phyloP scores from a whole-genome alignment of 2,329 filamentous ascomycete species.

The Aspergillus sp. region DNA sequence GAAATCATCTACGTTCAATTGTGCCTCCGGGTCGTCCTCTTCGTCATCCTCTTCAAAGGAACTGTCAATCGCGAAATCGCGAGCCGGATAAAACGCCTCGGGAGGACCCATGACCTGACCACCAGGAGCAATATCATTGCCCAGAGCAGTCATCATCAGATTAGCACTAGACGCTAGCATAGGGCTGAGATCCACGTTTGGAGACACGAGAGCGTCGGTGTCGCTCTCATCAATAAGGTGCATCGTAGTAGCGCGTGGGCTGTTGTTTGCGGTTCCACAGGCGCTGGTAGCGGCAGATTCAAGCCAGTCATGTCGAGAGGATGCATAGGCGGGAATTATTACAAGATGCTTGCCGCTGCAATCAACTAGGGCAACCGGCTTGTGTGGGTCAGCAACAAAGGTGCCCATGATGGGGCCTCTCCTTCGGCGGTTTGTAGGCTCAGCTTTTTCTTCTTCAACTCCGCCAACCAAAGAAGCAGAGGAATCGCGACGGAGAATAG shows the following conservation, averaged over 20 bases:
- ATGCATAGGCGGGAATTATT: slow-evolving; percentile 49
- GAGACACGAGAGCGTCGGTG: slow-evolving; percentile 42
- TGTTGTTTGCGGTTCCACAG: slow-evolving; percentile 44
- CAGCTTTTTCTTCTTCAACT: slow-evolving; percentile 40
- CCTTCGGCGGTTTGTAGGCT: slow-evolving; percentile 37
- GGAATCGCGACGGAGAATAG: slow-evolving; percentile 52
- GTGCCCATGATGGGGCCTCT: slow-evolving; percentile 49
- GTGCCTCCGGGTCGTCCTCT: slow-evolving; percentile 64
- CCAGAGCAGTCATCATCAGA: slow-evolving; percentile 75
- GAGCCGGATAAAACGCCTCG: slow-evolving; percentile 73
- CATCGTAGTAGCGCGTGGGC: slow-evolving; percentile 41
- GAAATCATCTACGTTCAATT: slow-evolving; percentile 69
- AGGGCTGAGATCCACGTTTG: slow-evolving; percentile 45
- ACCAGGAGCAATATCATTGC: slow-evolving; percentile 48
- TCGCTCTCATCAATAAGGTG: slow-evolving; percentile 47
- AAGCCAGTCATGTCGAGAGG: slow-evolving; percentile 47
- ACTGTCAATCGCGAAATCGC: slow-evolving; percentile 56
- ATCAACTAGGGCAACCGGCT: slow-evolving; percentile 49
- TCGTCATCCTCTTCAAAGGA: slow-evolving; percentile 62
- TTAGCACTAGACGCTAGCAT: slow-evolving; percentile 69
- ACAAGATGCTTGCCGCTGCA: slow-evolving; percentile 50
- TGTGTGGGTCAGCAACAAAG: slow-evolving; percentile 49
- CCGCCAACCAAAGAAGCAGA: slow-evolving; percentile 46
- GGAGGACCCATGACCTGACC: slow-evolving; percentile 70
- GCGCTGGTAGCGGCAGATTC: slow-evolving; percentile 44